phyloP scores from a whole-genome alignment of 768 basidiomycete species.

The Tricholoma bakamatsutake region DNA sequence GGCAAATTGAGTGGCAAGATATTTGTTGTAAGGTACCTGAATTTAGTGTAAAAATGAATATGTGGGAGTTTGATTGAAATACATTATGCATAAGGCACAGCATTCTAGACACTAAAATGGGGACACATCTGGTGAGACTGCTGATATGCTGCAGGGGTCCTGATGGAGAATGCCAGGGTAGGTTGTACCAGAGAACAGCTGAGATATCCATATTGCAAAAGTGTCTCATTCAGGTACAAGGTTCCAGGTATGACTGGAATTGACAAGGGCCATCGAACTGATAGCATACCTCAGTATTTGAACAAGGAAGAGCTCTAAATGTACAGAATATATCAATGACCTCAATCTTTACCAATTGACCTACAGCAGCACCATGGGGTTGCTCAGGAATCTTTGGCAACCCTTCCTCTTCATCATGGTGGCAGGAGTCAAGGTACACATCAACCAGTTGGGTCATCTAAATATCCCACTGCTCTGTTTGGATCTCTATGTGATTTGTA shows the following conservation, averaged over 20 bases:
- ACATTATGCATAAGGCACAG: slow-evolving; percentile 13
- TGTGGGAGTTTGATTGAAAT: background rate
- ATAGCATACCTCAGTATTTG: background rate
- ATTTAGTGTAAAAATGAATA: too few relatives aligned
- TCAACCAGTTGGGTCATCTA: background rate
- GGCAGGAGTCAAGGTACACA: slow-evolving; percentile 6
- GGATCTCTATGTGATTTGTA: slow-evolving; percentile 4
- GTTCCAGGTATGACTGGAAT: slow-evolving; percentile 1
- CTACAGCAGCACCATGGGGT: background rate
- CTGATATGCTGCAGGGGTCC: slow-evolving; percentile 1
- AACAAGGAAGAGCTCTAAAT: too few relatives aligned
- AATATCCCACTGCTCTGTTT: slow-evolving; percentile 6
- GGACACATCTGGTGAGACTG: slow-evolving; percentile 9
- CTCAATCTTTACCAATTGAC: background rate
- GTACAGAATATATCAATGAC: background rate
- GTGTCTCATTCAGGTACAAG: too few relatives aligned
- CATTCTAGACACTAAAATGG: slow-evolving; percentile 6
- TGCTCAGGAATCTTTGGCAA: background rate
- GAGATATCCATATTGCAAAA: slow-evolving; percentile 8
- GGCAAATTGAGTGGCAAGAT: background rate
- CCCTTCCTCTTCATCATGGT: background rate
- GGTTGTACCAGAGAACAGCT: slow-evolving; percentile 7
- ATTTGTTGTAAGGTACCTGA: slow-evolving; percentile 1
- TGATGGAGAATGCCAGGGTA: slow-evolving; percentile 5
- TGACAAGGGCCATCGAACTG: background rate